Base-by-base conservation (phyloP, 2,329 filamentous ascomycete species). In the Trichophyton benhamiae region DNA sequence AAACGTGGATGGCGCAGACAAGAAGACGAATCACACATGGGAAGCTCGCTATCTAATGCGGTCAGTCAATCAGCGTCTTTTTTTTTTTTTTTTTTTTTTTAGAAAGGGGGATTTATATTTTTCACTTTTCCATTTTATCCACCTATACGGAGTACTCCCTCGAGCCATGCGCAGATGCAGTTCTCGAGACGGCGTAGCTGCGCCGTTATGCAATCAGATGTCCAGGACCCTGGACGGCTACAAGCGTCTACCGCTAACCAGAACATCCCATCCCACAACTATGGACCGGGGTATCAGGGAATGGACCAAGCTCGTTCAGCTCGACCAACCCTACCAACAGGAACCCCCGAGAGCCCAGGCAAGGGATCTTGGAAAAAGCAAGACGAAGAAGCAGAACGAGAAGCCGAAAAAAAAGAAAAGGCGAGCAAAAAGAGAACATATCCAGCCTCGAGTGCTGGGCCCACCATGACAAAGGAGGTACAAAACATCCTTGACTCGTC, bases 381-480 rank as follows among this genome's bases (percentile, higher is more conserved):
- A 44, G n/a, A 44, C 4, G 15, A 44, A 44, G 41, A n/a, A 44
- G 27, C 27, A 30, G 6, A 44, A 44, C 5, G 5, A 15, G 41
- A 44, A 15, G 41, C 15, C 13, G 11, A 44, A 44, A 44, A 44
- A 20, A 44, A 44, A 30, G 25, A 55, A 55, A 55, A 36, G 9
- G 11, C 3, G 2, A 38, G 33, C 33, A 36, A 38, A 38, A 38
- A 38, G 33, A 38, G 49, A 36, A 27, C 11, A 55, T 17, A 27
- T 55, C 49, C 33, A 36, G 49, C 49, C 49, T 36, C 49, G 49
- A 55, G 49, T 55, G 49, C 13, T 20, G 30, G 49, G 25, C 13
- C 49, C 49, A 55, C 49, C n/a, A 55, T 55, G 49, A 55, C 49
- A 55, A 55, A 55, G 49, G 49, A 55, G 30, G 49, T 33, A 36